Evolutionary conservation across 192 early-diverging fungal genomes (phyloP).

Genomic region (Coemansia sp.): DNA sequence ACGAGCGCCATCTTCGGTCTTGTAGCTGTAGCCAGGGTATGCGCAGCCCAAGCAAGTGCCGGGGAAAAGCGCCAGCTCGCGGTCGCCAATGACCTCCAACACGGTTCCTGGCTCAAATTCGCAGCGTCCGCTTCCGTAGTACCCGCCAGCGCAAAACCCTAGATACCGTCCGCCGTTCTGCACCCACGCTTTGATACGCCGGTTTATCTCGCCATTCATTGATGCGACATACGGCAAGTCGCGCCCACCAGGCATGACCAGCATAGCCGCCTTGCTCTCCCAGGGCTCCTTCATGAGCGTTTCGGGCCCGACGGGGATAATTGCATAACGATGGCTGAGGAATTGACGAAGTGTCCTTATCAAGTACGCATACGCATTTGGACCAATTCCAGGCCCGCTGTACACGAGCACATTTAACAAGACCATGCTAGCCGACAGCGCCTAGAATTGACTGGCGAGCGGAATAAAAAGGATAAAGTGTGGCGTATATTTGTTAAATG

Average conservation of each 20-base stretch:
- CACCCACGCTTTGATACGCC: constrained; percentile 66
- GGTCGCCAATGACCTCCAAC: constrained; percentile 68
- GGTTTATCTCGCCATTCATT: constrained; percentile 65
- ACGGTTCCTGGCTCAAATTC: constrained; percentile 72
- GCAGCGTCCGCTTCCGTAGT: constrained; percentile 69
- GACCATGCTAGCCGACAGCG: constrained; percentile 10
- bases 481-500: constrained; percentile 1
- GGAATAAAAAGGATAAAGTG: not conserved
- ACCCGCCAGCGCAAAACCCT: constrained; percentile 91
- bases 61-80: constrained; percentile 70
- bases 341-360: constrained; percentile 67
- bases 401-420: constrained; percentile 52
- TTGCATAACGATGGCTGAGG: constrained; percentile 82
- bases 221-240: constrained; percentile 77
- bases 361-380: constrained; percentile 31
- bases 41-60: constrained; percentile 72
- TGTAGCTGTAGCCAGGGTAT: constrained; percentile 82
- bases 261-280: constrained; percentile 78
- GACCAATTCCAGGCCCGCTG: constrained; percentile 48
- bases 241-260: constrained; percentile 89
- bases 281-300: constrained; percentile 78
- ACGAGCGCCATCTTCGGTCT: constrained; percentile 70
- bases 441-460: not conserved
- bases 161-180: constrained; percentile 77
- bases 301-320: constrained; percentile 76